Percentiles rank a stretch among this genome's conserved stretches.
phyloP scores from a whole-genome alignment of 2,329 filamentous ascomycete species.

The Akanthomyces muscarius region DNA sequence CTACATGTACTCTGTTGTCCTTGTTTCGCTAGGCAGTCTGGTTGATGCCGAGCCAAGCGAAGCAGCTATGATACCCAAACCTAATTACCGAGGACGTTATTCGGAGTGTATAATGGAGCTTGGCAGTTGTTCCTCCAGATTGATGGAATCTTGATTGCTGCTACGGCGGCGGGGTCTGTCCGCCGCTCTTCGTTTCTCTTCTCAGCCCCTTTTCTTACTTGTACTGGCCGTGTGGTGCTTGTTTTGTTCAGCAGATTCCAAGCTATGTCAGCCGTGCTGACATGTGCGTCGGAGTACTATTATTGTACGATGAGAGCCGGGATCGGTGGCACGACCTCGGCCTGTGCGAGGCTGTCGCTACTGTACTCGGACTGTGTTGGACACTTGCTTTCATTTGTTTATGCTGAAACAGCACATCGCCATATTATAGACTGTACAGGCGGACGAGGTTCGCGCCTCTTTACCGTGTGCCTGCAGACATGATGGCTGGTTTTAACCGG shows the following conservation, averaged over 20 bases:
- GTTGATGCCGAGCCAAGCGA: constrained; percentile 14
- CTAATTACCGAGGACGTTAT: constrained; percentile 15
- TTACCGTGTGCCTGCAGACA: constrained; percentile 25
- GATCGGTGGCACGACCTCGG: not conserved
- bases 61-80: constrained; percentile 17
- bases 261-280: not conserved
- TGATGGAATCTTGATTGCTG: constrained; percentile 4
- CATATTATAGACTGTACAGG: constrained; percentile 34
- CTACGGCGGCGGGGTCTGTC: not conserved
- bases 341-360: not conserved
- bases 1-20: constrained; percentile 21
- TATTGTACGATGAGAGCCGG: constrained; percentile 6
- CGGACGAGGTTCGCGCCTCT: constrained; percentile 34
- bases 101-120: constrained; percentile 15
- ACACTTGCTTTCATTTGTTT: constrained; percentile 16
- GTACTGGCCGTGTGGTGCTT: constrained; percentile 18
- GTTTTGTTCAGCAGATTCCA: constrained; percentile 20
- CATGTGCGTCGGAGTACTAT: not conserved
- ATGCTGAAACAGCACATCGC: constrained; percentile 14
- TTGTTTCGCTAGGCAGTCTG: constrained; percentile 17
- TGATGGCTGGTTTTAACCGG: constrained; percentile 28
- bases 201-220: constrained; percentile 27
- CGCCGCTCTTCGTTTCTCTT: constrained; percentile 16
- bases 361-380: constrained; percentile 4
- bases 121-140: constrained; percentile 8